Evolutionary conservation across 164 flowering plant genomes (phyloP), one percentile per base, ranked within the genome.

Genomic region (Berberis thunbergii): DNA sequence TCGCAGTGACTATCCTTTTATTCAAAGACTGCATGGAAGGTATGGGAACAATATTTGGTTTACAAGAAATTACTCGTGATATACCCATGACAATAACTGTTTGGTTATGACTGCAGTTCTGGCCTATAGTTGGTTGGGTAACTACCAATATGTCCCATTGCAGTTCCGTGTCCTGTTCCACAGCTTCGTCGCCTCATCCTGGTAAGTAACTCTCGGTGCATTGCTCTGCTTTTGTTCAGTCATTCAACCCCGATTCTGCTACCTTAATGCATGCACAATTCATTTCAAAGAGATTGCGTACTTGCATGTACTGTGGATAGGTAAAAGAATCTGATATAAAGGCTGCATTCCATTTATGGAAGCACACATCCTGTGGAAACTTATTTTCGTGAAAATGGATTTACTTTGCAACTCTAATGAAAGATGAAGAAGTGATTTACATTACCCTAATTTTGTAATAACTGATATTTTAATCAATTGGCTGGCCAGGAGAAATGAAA

Each of bases 1-100:
- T 61, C 65, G 73, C 45, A 85, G 76, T 55, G 96, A 87, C 71
- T 89, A 80, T 63, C 87, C 91, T 64, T 55, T 77, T 42, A 63
- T 89, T 59, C 93, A 86, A 59, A 84, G 74, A 74, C 89, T 7
- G 85, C 93, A 46, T 86, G 93, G 93, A 84, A 74, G 93, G 96
- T 89, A 75, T 4, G 55, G 8, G 46, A 43, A 52, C 43, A n/a
- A 50, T 58, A 2, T 40, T 60, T 26, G 4, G 12, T 50, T 13
- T 49, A 53, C 52, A 52, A 9, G 39, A 54, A 9, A 42, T 48
- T 43, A 55, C 49, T 57, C 50, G 43, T 60, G 41, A 41, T 52
- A 42, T 45, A 40, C 13, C 45, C 43, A 7, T 9, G 49, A 60
- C 10, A 42, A 5, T 50, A 54, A 55, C 43, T 60, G 6, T 50